These are phyloP conservation scores for Schrenkiella parvula DNA, from an alignment of 345 rosid species.

Conservation along the genomic window DNA sequence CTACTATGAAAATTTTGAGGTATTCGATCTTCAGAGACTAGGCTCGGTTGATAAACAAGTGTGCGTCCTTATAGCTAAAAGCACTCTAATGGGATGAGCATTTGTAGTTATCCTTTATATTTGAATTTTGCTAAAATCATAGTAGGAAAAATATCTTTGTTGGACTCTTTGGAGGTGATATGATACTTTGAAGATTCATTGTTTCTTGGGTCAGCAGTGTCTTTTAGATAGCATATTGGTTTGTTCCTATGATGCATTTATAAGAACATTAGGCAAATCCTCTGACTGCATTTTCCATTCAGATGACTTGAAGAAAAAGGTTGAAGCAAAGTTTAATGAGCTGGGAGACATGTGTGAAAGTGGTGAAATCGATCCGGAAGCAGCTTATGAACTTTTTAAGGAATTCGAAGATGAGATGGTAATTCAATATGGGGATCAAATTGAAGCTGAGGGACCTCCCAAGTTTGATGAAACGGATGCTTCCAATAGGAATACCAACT, in stretches of 20 bases:
- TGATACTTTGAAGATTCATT: not conserved
- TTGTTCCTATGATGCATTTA: not conserved
- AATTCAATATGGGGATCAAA: conserved; percentile 52
- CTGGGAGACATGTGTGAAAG: conserved; percentile 85
- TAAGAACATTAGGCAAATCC: not conserved
- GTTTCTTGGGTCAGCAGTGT: not conserved
- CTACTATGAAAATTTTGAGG: too few relatives aligned
- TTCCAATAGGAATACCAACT: conserved; percentile 45
- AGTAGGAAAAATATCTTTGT: not conserved
- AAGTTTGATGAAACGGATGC: conserved; percentile 51
- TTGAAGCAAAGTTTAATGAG: conserved; percentile 72
- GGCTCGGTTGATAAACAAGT: not conserved
- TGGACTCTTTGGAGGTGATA: not conserved
- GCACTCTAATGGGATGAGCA: not conserved
- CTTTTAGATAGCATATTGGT: not conserved
- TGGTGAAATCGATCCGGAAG: conserved; percentile 68
- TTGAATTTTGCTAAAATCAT: not conserved
- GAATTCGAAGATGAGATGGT: conserved; percentile 87
- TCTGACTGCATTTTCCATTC: conserved; percentile 24
- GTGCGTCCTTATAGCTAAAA: not conserved
- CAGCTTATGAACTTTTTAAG: conserved; percentile 78
- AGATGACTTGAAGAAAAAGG: conserved; percentile 85
- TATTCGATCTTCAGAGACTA: not conserved
- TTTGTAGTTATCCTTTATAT: not conserved
- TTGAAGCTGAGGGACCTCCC: conserved; percentile 64